Evolutionary conservation across 495 filamentous ascomycete genomes (phyloP), one percentile per base, ranked within the genome.

Genomic region (Aspergillus hancockii): DNA sequence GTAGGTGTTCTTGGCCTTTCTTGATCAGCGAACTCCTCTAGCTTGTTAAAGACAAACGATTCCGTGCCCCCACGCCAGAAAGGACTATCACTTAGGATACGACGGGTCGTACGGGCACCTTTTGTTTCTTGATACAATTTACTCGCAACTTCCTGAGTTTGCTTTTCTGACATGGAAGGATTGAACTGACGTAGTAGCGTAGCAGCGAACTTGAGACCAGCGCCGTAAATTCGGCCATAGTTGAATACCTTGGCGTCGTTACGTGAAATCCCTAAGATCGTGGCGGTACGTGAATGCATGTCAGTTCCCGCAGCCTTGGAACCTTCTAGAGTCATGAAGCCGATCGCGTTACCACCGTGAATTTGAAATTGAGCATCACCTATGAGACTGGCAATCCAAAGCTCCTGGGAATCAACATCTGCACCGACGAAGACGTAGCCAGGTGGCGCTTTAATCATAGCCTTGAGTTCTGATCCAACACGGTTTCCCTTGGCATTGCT

Each of bases 41-140:
- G 82, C 64, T 88, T 90, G 74, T 99, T 99, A 83, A 99, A 99
- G 18, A 99, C 93, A 63, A 97, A 93, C 8, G 89, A 93, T 71
- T 99, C 94, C 0, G 94, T 97, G 36, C 94, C 94, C 18, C 95
- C 94, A 49, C 92, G 85, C 95, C 95, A 99, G 72, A 99, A 99
- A 2, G 88, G 77, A 13, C 83, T 81, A 21, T 91, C 88, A 63
- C 83, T 80, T 16, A 97, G 71, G 1, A 79, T 56, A 60, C 89
- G 90, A 34, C 88, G 81, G 0, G 84, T 85, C 8, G 84, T 87
- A 64, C 92, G 93, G 23, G 83, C 80, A 22, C 94, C 94, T 67
- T 99, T 99, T 3, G 94, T 99, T 52, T 85, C 85, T 52, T 83
- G 81, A 71, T 99, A 99, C 3, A 99, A 81, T 52, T 88, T 89